Evolutionary conservation across 1,284 basidiomycete genomes (phyloP).

Genomic region (Porogramme epimiltina): DNA sequence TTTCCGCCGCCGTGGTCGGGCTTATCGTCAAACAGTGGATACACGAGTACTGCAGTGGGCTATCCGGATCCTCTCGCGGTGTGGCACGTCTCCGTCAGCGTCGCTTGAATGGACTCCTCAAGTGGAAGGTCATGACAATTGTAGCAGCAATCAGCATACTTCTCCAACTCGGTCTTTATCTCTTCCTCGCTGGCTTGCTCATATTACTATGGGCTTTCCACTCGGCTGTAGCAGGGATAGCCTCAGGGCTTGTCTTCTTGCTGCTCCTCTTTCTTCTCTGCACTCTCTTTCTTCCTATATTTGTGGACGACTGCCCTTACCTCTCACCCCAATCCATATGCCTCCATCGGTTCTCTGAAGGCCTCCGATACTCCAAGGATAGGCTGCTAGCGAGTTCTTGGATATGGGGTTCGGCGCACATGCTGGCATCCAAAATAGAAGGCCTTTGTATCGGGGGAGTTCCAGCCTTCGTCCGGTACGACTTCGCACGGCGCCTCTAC

Average conservation of each 20-base stretch:
- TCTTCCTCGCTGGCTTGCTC: slow-evolving; percentile 18
- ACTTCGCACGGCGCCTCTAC: too few relatives aligned
- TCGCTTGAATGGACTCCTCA: slow-evolving; percentile 7
- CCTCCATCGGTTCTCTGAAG: too few relatives aligned
- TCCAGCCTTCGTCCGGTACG: too few relatives aligned
- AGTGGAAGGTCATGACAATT: slow-evolving; percentile 13
- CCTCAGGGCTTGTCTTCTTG: not conserved
- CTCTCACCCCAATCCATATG: slow-evolving; percentile 2
- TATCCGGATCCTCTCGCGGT: slow-evolving; percentile 1
- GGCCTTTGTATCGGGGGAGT: too few relatives aligned
- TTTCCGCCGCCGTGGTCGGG: slow-evolving; percentile 5
- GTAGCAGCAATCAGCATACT: slow-evolving; percentile 14
- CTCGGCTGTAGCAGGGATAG: slow-evolving; percentile 3
- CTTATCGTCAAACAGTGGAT: slow-evolving; percentile 25
- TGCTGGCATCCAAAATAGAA: too few relatives aligned
- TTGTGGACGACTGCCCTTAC: slow-evolving; percentile 4
- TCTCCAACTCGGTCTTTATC: slow-evolving; percentile 10
- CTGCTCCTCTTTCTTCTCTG: not conserved
- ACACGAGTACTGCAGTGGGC: slow-evolving; percentile 5
- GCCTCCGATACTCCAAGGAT: too few relatives aligned
- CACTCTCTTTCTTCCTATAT: slow-evolving; percentile 7
- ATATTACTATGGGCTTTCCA: slow-evolving; percentile 13
- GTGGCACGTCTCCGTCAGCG: slow-evolving; percentile 12
- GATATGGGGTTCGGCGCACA: too few relatives aligned
- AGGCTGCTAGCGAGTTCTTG: too few relatives aligned